phyloP scores from a whole-genome alignment of 208 protist species.

The Endotrypanum monterogeii region DNA sequence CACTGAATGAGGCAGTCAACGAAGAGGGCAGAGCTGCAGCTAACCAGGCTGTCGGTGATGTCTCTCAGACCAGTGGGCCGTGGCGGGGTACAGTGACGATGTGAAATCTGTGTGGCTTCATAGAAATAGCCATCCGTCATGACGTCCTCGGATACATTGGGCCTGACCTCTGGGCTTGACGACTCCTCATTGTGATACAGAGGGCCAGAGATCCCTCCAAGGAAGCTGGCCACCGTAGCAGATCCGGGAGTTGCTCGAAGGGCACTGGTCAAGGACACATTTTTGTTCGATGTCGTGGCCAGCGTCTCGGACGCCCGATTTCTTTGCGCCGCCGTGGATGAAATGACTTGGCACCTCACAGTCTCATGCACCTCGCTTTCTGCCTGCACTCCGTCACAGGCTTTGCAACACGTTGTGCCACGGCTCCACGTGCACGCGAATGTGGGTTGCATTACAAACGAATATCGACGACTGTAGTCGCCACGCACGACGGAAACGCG shows the following conservation, averaged over 20 bases:
- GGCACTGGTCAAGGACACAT: not conserved
- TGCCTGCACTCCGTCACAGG: slow-evolving; percentile 15
- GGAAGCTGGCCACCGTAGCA: not conserved
- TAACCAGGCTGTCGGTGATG: slow-evolving; percentile 8
- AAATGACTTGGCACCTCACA: slow-evolving; percentile 19
- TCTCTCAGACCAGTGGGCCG: not conserved
- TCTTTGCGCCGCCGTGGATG: not conserved
- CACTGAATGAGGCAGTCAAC: slow-evolving; percentile 37
- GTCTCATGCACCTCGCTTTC: slow-evolving; percentile 32
- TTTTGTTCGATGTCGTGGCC: not conserved
- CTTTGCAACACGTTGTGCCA: slow-evolving; percentile 19
- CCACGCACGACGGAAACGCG: slow-evolving; percentile 31
- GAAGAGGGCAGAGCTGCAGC: slow-evolving; percentile 28
- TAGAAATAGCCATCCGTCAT: slow-evolving; percentile 14
- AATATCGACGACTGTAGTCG: slow-evolving; percentile 23
- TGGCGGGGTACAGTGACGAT: slow-evolving; percentile 7
- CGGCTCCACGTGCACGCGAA: slow-evolving; percentile 32
- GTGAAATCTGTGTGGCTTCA: slow-evolving; percentile 23
- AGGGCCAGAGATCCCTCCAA: not conserved
- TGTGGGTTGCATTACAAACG: slow-evolving; percentile 18
- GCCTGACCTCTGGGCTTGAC: not conserved
- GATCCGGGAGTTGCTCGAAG: not conserved
- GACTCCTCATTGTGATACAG: slow-evolving; percentile 6
- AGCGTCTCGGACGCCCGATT: not conserved
- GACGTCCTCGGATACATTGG: not conserved